phyloP scores from a whole-genome alignment of 345 rosid species.

The Eucalyptus globulus region DNA sequence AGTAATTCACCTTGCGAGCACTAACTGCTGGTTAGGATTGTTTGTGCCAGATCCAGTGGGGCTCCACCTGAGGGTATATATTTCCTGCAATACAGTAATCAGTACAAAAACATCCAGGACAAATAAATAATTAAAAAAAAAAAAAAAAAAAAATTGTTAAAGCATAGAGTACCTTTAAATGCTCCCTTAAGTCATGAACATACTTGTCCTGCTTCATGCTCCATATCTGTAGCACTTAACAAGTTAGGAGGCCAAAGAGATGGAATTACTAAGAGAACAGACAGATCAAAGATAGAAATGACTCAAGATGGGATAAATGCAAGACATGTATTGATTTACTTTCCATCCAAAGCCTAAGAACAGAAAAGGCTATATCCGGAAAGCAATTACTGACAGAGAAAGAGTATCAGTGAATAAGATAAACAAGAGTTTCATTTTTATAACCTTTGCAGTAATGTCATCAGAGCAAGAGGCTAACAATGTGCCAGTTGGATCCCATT shows the following conservation, averaged over 20 bases:
- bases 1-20: conserved; percentile 67
- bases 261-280: background rate
- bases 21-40: conserved; percentile 82
- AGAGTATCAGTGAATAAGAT: background rate
- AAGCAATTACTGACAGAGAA: background rate
- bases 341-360: background rate
- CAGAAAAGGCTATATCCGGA: background rate
- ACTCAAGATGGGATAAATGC: background rate
- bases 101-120: background rate
- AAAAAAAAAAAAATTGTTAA: background rate
- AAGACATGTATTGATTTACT: background rate
- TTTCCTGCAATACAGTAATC: conserved; percentile 44
- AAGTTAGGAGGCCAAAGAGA: background rate
- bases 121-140: background rate
- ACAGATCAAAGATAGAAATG: background rate
- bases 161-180: conserved; percentile 34
- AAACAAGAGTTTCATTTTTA: background rate
- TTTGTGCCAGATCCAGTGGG: conserved; percentile 90
- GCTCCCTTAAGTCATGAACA: conserved; percentile 84
- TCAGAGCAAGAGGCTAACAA: conserved; percentile 97
- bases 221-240: conserved; percentile 53
- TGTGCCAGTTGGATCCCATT: conserved; percentile 98
- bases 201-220: conserved; percentile 61
- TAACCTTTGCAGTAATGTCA: conserved; percentile 92
- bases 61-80: conserved; percentile 91